Percentiles rank a stretch among this genome's conserved stretches.
Conservation (phyloP, 1,139 yeast species). For the Sugiyamaella neomexicana region DNA sequence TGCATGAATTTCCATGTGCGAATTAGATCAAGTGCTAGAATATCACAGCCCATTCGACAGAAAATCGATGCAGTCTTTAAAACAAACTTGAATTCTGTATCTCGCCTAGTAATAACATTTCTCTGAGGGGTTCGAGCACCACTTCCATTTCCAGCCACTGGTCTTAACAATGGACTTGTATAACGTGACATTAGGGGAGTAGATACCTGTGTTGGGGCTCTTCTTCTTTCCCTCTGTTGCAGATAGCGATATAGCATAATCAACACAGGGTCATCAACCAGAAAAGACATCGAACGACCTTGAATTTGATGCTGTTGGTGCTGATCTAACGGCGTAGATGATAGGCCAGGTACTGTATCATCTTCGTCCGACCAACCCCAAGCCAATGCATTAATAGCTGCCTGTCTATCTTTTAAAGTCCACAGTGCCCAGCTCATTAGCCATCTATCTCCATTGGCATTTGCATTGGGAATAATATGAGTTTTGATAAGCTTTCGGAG, state of each 20-base stretch:
- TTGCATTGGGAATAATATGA: constrained; percentile 58
- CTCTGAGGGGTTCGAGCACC: constrained; percentile 12
- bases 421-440: constrained; percentile 77
- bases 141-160: constrained; percentile 4
- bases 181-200: constrained; percentile 10
- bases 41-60: constrained; percentile 89
- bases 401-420: constrained; percentile 46
- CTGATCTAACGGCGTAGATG: constrained; percentile 21
- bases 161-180: constrained; percentile 2
- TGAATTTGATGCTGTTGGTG: constrained; percentile 35
- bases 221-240: constrained; percentile 45
- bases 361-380: constrained; percentile 15
- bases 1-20: constrained; percentile 64
- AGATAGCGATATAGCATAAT: constrained; percentile 63
- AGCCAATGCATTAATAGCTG: constrained; percentile 33
- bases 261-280: constrained; percentile 81
- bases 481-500: constrained; percentile 52
- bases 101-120: constrained; percentile 11
- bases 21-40: constrained; percentile 62
- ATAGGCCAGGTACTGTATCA: not conserved
- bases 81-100: constrained; percentile 59
- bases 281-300: constrained; percentile 44
- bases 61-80: constrained; percentile 65
- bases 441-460: constrained; percentile 75
- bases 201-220: constrained; percentile 8